Base-by-base conservation (phyloP, 164 flowering plant species). In the Magnolia changhungtana region DNA sequence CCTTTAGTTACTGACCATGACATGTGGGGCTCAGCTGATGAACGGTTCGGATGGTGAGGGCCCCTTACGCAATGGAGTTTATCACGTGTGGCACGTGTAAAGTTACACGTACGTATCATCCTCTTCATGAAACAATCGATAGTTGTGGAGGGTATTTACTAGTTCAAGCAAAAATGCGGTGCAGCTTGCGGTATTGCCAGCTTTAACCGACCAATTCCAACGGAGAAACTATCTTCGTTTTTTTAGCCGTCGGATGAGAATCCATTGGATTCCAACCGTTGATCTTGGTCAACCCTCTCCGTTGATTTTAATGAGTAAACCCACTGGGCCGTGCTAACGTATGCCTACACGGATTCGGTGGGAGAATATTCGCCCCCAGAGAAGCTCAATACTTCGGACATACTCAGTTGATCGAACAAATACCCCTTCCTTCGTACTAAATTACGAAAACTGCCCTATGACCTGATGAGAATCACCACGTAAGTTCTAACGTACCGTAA, bases 191-290 rank as follows among this genome's bases (percentile, higher is more conserved):
- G 68, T 8, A 16, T 68, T 68, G 13, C 71, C 50, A 31, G 50
- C 50, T 31, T 31, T 68, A 19, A 50, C 71, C n/a, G 50, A 29
- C 18, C 51, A 11, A 18, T 16, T 37, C 21, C 10, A 29, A 4
- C 50, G 4, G 50, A 16, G 20, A 29, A 14, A 29, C 31, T 0
- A 37, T 14, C 69, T 11, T 63, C 8, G 18, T 24, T 7, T 27
- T 67, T 23, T 21, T 31, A 67, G 9, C 69, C 69, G 69, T 67
- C 69, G 16, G 69, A 67, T 27, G 70, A 67, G 70, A 29, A 20
- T 19, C 29, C 8, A 16, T 6, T 16, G 8, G 14, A 27, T 8
- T 68, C n/a, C 51, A 68, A n/a, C 50, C 71, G 50, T 37, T 16
- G 18, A 68, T 68, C n/a, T 68, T 0, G 49, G 71, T 68, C 71